Evolutionary conservation across 148 eudicot species (phyloP), one percentile per base, ranked within the genome.

Genomic region (Simmondsia chinensis): DNA sequence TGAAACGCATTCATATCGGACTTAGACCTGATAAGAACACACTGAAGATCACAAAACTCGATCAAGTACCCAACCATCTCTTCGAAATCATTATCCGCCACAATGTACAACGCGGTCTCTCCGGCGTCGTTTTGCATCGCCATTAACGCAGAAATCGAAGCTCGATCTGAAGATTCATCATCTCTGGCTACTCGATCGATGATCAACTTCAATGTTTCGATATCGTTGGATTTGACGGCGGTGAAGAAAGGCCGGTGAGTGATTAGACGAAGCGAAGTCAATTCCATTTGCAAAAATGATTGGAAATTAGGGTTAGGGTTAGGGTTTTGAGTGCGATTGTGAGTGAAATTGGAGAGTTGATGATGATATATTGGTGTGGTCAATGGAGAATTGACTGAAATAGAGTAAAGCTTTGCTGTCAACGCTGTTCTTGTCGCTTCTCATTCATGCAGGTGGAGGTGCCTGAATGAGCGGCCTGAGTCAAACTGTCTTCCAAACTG

Each of bases 61-160:
- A 86, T 37, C 79, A 86, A 82, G 19, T 64, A 75, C 20, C 20
- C 39, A 34, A 86, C 54, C 9, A 70, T 51, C 21, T 71, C 74
- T 1, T 25, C 37, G 6, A 57, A 60, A 34, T 82, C 78, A 46
- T 71, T 66, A 40, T 65, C 63, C 0, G 91, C 87, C 13, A 91
- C 91, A 17, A 86, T 50, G 33, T 69, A 82, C 57, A 78, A 43
- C 4, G 91, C 81, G 6, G 95, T 86, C 39, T 73, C 79, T 17
- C 77, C 82, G 1, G 74, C 58, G 20, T 60, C 76, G 50, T 74
- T 78, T 55, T 68, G 76, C 17, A 82, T 43, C 28, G 71, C 54
- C 85, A 77, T 70, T 27, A 85, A 44, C 45, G 77, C 52, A 21
- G 71, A 20, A 10, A 64, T 21, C n/a, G 64, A 48, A 29, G 51